These are phyloP conservation scores for Calonectria pseudoturangicola DNA, from an alignment of 2,329 filamentous ascomycete species.

Conservation along the genomic window DNA sequence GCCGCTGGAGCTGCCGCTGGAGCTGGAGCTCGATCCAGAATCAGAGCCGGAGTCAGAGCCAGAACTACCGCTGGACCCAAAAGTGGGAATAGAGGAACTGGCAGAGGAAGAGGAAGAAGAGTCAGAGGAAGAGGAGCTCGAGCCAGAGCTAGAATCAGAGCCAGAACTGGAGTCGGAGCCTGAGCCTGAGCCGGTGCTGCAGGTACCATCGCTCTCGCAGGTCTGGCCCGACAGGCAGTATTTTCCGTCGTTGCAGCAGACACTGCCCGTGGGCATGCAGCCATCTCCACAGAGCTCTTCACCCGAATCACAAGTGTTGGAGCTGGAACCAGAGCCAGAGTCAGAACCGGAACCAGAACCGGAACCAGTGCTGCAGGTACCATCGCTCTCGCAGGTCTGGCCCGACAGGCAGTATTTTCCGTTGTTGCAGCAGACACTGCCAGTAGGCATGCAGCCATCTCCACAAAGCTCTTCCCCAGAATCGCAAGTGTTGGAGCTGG, in stretches of 20 bases:
- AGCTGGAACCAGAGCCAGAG: constrained; percentile 42
- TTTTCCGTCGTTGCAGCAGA: constrained; percentile 52
- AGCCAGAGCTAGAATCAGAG: constrained; percentile 36
- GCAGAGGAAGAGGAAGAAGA: constrained; percentile 35
- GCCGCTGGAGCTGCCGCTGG: constrained; percentile 35
- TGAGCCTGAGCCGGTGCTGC: constrained; percentile 16
- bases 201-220: constrained; percentile 42
- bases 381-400: constrained; percentile 47
- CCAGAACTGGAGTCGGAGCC: constrained; percentile 51
- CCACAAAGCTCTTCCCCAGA: constrained; percentile 49
- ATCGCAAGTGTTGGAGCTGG: constrained; percentile 43
- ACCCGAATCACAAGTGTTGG: constrained; percentile 43
- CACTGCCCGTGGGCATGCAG: constrained; percentile 55
- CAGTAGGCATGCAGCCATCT: constrained; percentile 54
- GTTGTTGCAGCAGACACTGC: constrained; percentile 52
- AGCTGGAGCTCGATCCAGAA: not conserved
- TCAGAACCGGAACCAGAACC: constrained; percentile 42
- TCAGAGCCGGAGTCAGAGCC: not conserved
- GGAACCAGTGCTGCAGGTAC: constrained; percentile 49
- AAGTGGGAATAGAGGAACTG: not conserved
- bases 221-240: constrained; percentile 58
- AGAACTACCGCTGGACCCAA: no score
- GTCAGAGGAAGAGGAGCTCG: constrained; percentile 41
- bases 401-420: constrained; percentile 58
- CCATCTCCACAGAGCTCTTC: constrained; percentile 50